Evolutionary conservation across 805 yeast genomes (phyloP).

Genomic region (Vanderwaltozyma polyspora): DNA sequence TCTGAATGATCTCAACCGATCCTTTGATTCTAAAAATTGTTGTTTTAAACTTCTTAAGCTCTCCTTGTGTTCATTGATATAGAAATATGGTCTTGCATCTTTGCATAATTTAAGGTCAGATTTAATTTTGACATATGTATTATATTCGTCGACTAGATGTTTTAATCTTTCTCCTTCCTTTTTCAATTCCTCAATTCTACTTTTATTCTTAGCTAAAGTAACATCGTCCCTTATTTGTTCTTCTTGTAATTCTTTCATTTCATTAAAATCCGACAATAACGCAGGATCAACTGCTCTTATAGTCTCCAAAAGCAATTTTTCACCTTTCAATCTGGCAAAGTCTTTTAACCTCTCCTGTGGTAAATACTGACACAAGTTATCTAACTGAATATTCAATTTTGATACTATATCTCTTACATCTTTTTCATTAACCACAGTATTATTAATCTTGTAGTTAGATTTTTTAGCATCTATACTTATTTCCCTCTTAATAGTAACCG

Average conservation of each 20-base stretch:
- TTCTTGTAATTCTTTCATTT: constrained; percentile 42
- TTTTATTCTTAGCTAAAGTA: constrained; percentile 19
- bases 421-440: constrained; percentile 30
- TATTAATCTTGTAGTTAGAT: constrained; percentile 45
- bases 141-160: constrained; percentile 37
- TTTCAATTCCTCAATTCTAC: constrained; percentile 28
- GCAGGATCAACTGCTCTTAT: constrained; percentile 67
- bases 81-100: constrained; percentile 39
- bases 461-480: constrained; percentile 32
- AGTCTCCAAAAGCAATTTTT: constrained; percentile 61
- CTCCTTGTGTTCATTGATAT: constrained; percentile 30
- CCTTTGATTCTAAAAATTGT: constrained; percentile 20
- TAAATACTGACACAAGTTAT: constrained; percentile 83
- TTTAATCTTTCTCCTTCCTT: constrained; percentile 31
- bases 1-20: constrained; percentile 16
- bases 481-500: constrained; percentile 34
- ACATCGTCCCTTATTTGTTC: constrained; percentile 29
- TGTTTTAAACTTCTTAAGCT: constrained; percentile 20
- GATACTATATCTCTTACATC: constrained; percentile 36
- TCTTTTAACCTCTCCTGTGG: constrained; percentile 94
- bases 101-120: constrained; percentile 37
- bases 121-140: constrained; percentile 37
- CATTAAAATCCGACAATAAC: constrained; percentile 45
- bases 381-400: constrained; percentile 65
- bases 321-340: constrained; percentile 74